phyloP scores from a whole-genome alignment of 371 early-diverging fungal species.

The Cokeromyces recurvatus region DNA sequence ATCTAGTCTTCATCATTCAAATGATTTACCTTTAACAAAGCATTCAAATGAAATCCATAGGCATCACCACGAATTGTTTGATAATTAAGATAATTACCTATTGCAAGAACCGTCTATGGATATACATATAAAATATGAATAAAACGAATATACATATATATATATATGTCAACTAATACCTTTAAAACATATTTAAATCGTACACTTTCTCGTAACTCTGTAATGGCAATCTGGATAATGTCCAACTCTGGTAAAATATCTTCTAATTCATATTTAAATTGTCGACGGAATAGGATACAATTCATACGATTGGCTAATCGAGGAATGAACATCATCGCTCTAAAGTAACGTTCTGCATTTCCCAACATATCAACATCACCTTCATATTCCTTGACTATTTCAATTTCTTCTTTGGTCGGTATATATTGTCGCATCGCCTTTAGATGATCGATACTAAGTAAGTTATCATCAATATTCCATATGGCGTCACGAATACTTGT shows the following conservation, averaged over 20 bases:
- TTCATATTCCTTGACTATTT: constrained; percentile 60
- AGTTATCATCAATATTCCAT: constrained; percentile 60
- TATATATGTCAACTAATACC: constrained; percentile 33
- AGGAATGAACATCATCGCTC: constrained; percentile 66
- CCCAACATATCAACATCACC: constrained; percentile 62
- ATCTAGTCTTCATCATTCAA: no score
- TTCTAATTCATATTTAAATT: constrained; percentile 66
- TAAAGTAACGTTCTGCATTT: constrained; percentile 64
- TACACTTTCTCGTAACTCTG: constrained; percentile 24
- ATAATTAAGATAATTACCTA: constrained; percentile 83
- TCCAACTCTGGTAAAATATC: constrained; percentile 55
- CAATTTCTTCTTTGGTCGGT: constrained; percentile 62
- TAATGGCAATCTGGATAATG: constrained; percentile 26
- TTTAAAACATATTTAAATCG: constrained; percentile 57
- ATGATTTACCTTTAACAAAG: constrained; percentile 53
- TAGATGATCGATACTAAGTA: constrained; percentile 52
- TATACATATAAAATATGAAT: neutral
- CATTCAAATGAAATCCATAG: constrained; percentile 71
- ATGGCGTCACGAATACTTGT: constrained; percentile 65
- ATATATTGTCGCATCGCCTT: constrained; percentile 56
- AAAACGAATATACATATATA: neutral
- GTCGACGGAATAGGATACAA: constrained; percentile 71
- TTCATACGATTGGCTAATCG: constrained; percentile 63
- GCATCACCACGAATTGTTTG: constrained; percentile 81
- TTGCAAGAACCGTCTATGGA: constrained; percentile 56